Evolutionary conservation across 1,284 basidiomycete genomes (phyloP).

Genomic region (Microbotryomycetes sp.): DNA sequence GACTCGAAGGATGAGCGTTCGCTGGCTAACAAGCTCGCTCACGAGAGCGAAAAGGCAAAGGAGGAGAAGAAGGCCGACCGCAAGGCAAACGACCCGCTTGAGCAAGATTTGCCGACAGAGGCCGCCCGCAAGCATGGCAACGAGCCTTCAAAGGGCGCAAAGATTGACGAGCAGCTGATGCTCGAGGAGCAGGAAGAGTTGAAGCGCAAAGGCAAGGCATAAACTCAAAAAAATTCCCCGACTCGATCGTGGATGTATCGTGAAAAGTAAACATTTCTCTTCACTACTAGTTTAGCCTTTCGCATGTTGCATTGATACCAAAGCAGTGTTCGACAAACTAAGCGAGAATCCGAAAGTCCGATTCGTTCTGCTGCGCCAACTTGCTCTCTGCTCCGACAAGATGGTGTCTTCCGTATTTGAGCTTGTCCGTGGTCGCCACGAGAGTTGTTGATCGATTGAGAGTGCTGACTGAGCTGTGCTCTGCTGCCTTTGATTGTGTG

Average conservation of each 20-base stretch:
- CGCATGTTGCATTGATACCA: too few relatives aligned
- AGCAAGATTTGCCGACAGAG: slow-evolving; percentile 21
- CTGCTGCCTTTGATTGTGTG: neutral
- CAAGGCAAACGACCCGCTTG: slow-evolving; percentile 6
- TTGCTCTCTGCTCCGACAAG: too few relatives aligned
- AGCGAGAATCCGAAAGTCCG: too few relatives aligned
- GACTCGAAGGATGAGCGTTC: slow-evolving; percentile 29
- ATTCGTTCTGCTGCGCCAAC: too few relatives aligned
- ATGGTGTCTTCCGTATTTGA: slow-evolving; percentile 18
- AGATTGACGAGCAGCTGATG: slow-evolving; percentile 55
- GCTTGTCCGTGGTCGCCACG: slow-evolving; percentile 9
- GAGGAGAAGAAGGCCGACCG: slow-evolving; percentile 28
- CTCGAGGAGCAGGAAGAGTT: slow-evolving; percentile 49
- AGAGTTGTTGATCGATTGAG: neutral
- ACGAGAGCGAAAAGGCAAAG: slow-evolving; percentile 30
- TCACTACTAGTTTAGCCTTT: too few relatives aligned
- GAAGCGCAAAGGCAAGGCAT: slow-evolving; percentile 47
- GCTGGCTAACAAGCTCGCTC: slow-evolving; percentile 30
- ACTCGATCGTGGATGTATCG: too few relatives aligned
- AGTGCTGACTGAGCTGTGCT: neutral
- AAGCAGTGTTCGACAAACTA: too few relatives aligned
- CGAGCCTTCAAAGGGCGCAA: slow-evolving; percentile 54
- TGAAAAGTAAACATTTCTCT: too few relatives aligned
- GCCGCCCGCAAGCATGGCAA: slow-evolving; percentile 47
- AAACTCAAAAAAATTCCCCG: too few relatives aligned